Base-by-base conservation (phyloP, 305 asterid genomes). In the Rubia tinctorum region DNA sequence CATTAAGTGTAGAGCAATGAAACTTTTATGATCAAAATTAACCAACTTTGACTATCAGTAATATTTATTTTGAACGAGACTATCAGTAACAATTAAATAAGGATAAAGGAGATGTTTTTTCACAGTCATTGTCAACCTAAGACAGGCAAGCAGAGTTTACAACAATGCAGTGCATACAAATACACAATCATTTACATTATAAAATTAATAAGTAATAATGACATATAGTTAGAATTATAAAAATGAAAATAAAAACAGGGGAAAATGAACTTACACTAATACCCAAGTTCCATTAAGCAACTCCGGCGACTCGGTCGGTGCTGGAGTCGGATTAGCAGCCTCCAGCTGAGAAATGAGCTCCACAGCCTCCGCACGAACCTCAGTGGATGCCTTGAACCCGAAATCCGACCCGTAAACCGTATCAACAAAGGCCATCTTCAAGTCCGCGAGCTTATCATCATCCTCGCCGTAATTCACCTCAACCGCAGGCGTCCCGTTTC, bases 201-300 rank as follows among this genome's bases (percentile, higher is more conserved):
- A 37, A 17, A 34, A 20, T 34, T 37, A 64, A 25, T 9, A 27
- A 12, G 34, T 27, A 62, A 20, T n/a, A 25, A 60, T 60, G 39
- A 60, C 10, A 17, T 60, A 22, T 22, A 37, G 23, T 66, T 8
- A 27, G 6, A 42, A n/a, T 43, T 8, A 65, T 22, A 30, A 4
- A 47, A 64, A 18, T 20, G 1, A 39, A 70, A 56, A 56, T 14
- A 13, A 14, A 53, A 53, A 17, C 0, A 42, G 39, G 27, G 34
- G 20, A 55, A 75, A 55, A 37, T 71, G 68, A 71, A 79, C 96
- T 90, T 80, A 91, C 98, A 86, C 86, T 81, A 93, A 84, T 81
- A 90, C 72, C 98, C 97, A 93, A 77, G 84, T 88, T 60, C 98
- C 98, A 70, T 90, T 93, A 11, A 93, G 93, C 90, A 93, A 88